These are phyloP conservation scores for Pseudonectria foliicola DNA, from an alignment of 2,329 filamentous ascomycete genomes.

Conservation along the genomic window DNA sequence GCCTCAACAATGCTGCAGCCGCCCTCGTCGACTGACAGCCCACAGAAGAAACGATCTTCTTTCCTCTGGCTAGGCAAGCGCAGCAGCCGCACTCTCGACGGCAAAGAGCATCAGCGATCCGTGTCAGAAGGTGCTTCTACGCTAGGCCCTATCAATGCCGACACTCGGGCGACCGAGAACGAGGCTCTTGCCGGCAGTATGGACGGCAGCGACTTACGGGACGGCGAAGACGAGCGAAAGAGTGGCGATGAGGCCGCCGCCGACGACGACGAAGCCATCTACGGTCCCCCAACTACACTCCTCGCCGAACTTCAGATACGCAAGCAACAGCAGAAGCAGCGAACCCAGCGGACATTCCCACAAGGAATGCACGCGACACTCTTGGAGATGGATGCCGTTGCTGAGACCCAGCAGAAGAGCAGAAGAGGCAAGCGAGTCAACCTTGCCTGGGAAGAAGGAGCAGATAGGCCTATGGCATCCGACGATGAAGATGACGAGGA, in stretches of 20 bases:
- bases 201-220: slow-evolving; percentile 18
- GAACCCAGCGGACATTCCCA: slow-evolving; percentile 59
- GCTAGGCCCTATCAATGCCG: slow-evolving; percentile 20
- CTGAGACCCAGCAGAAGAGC: slow-evolving; percentile 71
- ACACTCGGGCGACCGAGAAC: slow-evolving; percentile 15
- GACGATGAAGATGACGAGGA: slow-evolving; percentile 66
- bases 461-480: slow-evolving; percentile 34
- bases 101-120: slow-evolving; percentile 16
- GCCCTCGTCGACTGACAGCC: slow-evolving; percentile 16
- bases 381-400: slow-evolving; percentile 82
- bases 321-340: slow-evolving; percentile 78
- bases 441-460: slow-evolving; percentile 79
- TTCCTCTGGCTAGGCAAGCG: slow-evolving; percentile 41
- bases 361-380: slow-evolving; percentile 87
- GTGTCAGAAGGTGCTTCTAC: slow-evolving; percentile 12
- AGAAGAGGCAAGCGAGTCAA: slow-evolving; percentile 71
- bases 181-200: slow-evolving; percentile 20
- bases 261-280: slow-evolving; percentile 45
- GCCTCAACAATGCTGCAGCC: slow-evolving; percentile 18
- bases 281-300: slow-evolving; percentile 78
- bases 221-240: slow-evolving; percentile 23
- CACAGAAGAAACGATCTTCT: slow-evolving; percentile 40
- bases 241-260: slow-evolving; percentile 38
- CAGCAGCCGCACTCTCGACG: slow-evolving; percentile 24
- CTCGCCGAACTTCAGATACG: slow-evolving; percentile 87